Percentiles rank a stretch among this genome's conserved stretches.
These are phyloP conservation scores for Truncatella angustata DNA, from an alignment of 2,329 filamentous ascomycete genomes.

Conservation along the genomic window DNA sequence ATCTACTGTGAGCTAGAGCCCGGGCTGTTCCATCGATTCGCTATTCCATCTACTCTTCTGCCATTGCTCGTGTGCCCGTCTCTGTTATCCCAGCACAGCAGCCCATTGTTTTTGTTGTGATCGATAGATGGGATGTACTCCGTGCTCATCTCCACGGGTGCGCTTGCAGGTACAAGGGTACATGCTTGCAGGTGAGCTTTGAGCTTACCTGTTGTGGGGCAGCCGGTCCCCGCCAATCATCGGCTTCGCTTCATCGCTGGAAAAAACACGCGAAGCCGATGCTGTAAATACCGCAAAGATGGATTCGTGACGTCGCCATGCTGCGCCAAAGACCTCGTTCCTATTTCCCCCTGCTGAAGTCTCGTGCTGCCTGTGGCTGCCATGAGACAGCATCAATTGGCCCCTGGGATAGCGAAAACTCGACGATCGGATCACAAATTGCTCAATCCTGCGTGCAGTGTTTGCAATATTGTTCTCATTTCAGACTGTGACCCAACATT, in stretches of 20 bases:
- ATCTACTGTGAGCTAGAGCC: too few relatives aligned
- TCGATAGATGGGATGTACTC: background rate
- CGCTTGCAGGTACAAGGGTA: conserved; percentile 5
- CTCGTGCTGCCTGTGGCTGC: background rate
- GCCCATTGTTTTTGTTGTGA: background rate
- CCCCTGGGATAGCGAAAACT: too few relatives aligned
- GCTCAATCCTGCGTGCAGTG: too few relatives aligned
- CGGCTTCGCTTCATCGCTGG: conserved; percentile 6
- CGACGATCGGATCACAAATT: too few relatives aligned
- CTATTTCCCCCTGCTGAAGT: background rate
- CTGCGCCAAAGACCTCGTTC: conserved; percentile 2
- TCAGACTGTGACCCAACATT: background rate
- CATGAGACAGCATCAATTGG: conserved; percentile 1
- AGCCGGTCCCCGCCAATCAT: too few relatives aligned
- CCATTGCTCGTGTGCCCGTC: too few relatives aligned
- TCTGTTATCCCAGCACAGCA: background rate
- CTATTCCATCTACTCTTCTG: too few relatives aligned
- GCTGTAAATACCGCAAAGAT: conserved; percentile 5
- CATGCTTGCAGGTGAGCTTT: too few relatives aligned
- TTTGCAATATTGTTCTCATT: conserved; percentile 4
- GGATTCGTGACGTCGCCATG: conserved; percentile 7
- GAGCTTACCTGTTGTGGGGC: too few relatives aligned
- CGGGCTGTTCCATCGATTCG: too few relatives aligned
- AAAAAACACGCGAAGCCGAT: conserved; percentile 6
- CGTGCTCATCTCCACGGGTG: background rate